These are phyloP conservation scores for Pseudopithomyces maydicus DNA, from an alignment of 2,329 filamentous ascomycete genomes.

Conservation along the genomic window DNA sequence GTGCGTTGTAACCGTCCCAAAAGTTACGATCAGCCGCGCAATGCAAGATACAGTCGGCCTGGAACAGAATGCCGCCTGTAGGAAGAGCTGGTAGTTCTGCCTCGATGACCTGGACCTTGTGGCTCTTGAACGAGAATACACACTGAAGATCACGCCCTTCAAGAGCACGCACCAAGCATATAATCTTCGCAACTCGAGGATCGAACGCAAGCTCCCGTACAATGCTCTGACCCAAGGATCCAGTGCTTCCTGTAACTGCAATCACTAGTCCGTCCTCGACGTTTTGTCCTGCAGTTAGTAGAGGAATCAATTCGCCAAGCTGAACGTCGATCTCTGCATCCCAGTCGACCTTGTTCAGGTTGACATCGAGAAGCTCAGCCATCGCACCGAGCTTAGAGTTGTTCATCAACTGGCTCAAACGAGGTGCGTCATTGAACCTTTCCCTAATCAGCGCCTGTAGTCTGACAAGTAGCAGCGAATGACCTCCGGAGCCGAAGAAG, in stretches of 20 bases:
- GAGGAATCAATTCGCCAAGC: background rate
- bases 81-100: constrained; percentile 5
- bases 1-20: constrained; percentile 31
- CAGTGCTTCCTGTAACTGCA: background rate
- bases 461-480: constrained; percentile 48
- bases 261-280: background rate
- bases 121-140: constrained; percentile 4
- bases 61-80: constrained; percentile 42
- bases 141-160: constrained; percentile 6
- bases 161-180: constrained; percentile 5
- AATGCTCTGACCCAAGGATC: background rate
- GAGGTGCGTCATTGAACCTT: constrained; percentile 36
- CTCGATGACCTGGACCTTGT: constrained; percentile 7
- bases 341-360: constrained; percentile 44
- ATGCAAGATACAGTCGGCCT: constrained; percentile 40
- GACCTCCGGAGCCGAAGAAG: constrained; percentile 52
- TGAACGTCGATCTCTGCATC: constrained; percentile 36
- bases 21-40: constrained; percentile 26
- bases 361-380: constrained; percentile 29
- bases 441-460: constrained; percentile 45
- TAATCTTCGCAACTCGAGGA: constrained; percentile 7
- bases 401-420: constrained; percentile 31
- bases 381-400: constrained; percentile 49
- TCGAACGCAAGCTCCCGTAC: background rate
- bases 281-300: background rate